Percentiles rank a stretch among this genome's conserved stretches.
phyloP scores from a whole-genome alignment of 345 rosid genomes.

The Citrus medica region DNA sequence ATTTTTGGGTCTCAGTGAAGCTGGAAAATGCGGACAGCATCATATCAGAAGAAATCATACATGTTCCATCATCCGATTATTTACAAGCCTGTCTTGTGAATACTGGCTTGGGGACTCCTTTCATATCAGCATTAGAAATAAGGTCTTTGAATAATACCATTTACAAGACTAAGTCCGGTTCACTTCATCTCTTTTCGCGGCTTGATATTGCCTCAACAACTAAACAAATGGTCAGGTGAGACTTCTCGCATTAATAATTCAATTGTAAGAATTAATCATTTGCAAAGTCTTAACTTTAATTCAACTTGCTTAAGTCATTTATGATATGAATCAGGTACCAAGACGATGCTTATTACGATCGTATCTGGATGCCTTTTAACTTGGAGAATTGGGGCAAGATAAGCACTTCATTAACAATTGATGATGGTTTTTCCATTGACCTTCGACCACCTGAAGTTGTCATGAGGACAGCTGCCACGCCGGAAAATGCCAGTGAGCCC shows the following conservation, averaged over 20 bases:
- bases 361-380: not conserved
- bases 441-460: slow-evolving; percentile 25
- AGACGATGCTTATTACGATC: not conserved
- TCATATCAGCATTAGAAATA: not conserved
- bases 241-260: not conserved
- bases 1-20: slow-evolving; percentile 6
- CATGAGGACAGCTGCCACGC: slow-evolving; percentile 27
- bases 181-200: not conserved
- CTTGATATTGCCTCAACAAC: too few species aligned
- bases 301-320: not conserved
- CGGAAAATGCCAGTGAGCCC: slow-evolving; percentile 10
- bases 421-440: slow-evolving; percentile 4
- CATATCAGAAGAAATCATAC: not conserved
- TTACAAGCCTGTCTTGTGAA: too few species aligned
- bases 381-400: not conserved
- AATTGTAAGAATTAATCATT: not conserved
- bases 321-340: slow-evolving; percentile 8
- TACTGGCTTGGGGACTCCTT: too few species aligned
- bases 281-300: too few species aligned
- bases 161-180: not conserved
- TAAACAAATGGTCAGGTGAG: too few species aligned
- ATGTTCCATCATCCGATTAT: too few species aligned
- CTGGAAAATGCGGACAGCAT: not conserved
- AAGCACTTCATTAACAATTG: slow-evolving; percentile 7
- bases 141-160: slow-evolving; percentile 11